Percentiles rank a stretch among this genome's conserved stretches.
These are phyloP conservation scores for Elaeagnus macrophylla DNA, from an alignment of 306 rosid genomes.

Conservation along the genomic window DNA sequence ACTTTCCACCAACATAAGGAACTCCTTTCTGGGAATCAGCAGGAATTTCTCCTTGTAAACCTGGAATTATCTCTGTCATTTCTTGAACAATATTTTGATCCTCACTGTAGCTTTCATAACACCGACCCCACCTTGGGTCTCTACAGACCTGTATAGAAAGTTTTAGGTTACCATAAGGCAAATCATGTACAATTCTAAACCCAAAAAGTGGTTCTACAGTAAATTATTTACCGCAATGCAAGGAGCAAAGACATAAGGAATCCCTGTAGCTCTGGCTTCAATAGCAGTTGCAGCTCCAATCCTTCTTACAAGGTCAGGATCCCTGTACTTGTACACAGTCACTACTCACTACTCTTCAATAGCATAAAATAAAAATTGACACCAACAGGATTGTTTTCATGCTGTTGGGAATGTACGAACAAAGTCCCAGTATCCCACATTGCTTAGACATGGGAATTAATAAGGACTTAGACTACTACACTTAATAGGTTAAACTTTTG, in stretches of 20 bases:
- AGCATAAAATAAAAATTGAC: too few species aligned
- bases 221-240: constrained; percentile 72
- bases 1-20: constrained; percentile 86
- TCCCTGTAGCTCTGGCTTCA: constrained; percentile 92
- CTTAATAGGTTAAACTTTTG: too few species aligned
- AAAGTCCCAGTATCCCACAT: too few species aligned
- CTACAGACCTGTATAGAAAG: constrained; percentile 65
- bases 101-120: constrained; percentile 98
- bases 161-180: constrained; percentile 24
- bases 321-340: too few species aligned
- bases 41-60: constrained; percentile 81
- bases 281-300: constrained; percentile 95
- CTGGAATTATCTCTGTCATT: constrained; percentile 78
- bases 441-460: too few species aligned
- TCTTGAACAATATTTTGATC: constrained; percentile 66
- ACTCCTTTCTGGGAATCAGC: constrained; percentile 46
- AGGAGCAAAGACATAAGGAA: constrained; percentile 86
- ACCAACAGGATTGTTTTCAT: too few species aligned
- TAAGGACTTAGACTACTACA: too few species aligned
- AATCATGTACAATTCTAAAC: background rate
- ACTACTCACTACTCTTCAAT: too few species aligned
- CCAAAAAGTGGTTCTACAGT: constrained; percentile 5
- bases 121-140: constrained; percentile 99
- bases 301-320: constrained; percentile 49
- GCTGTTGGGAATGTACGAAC: too few species aligned